Evolutionary conservation across 768 basidiomycete species (phyloP).

Genomic region (Tulasnella sp.): DNA sequence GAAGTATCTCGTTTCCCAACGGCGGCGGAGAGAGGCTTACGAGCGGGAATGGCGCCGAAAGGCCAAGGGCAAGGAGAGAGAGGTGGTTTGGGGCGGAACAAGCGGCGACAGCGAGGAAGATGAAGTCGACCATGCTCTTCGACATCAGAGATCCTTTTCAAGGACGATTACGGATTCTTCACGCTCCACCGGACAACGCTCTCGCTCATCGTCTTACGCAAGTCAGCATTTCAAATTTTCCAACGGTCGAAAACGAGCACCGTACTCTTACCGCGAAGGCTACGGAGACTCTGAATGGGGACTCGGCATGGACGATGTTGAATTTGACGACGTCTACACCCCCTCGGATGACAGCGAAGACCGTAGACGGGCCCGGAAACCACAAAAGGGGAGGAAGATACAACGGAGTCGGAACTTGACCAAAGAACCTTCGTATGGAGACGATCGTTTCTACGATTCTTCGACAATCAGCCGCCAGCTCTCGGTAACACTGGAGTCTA

Average conservation of each 20-base stretch:
- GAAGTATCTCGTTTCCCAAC: not conserved
- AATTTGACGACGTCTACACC: not conserved
- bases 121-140: not conserved
- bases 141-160: not conserved
- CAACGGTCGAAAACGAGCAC: not conserved
- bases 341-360: not conserved
- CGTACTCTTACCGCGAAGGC: not conserved
- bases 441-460: not conserved
- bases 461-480: not conserved
- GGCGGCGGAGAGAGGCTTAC: not conserved
- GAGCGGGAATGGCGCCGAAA: not conserved
- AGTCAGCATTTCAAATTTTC: not conserved
- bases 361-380: not conserved
- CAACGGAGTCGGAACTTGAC: not conserved
- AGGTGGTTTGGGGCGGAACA: not conserved
- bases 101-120: not conserved
- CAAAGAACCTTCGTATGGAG: not conserved
- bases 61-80: not conserved
- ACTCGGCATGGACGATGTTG: not conserved
- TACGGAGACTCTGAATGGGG: not conserved
- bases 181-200: not conserved
- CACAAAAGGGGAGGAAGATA: not conserved
- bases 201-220: not conserved
- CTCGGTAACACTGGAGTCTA: not conserved
- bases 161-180: not conserved